phyloP scores from a whole-genome alignment of 2,329 filamentous ascomycete genomes.

The Geosmithia flava region DNA sequence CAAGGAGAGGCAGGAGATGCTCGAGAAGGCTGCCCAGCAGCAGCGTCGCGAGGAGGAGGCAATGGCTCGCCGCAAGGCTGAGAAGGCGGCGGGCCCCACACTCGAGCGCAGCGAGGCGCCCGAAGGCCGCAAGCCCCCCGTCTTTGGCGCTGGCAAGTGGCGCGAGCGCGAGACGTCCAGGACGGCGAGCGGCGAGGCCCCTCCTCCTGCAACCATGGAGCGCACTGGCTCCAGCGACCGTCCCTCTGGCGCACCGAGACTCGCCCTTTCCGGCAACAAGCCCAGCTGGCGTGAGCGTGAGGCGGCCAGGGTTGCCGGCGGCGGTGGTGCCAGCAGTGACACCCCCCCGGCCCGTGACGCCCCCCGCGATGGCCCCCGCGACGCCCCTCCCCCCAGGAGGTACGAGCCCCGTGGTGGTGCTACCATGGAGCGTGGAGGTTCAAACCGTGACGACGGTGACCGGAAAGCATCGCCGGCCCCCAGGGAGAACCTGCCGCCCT shows the following conservation, averaged over 20 bases:
- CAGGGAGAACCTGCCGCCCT: constrained; percentile 36
- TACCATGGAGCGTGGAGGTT: constrained; percentile 29
- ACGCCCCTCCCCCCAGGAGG: constrained; percentile 20
- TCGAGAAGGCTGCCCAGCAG: constrained; percentile 57
- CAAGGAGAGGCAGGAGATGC: constrained; percentile 53
- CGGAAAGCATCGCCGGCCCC: constrained; percentile 27
- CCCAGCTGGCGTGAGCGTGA: constrained; percentile 65
- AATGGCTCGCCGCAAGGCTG: constrained; percentile 58
- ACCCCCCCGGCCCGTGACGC: constrained; percentile 19
- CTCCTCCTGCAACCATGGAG: constrained; percentile 21
- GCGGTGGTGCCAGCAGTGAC: constrained; percentile 11
- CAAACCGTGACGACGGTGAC: constrained; percentile 27
- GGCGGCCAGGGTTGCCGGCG: constrained; percentile 30
- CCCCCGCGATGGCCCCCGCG: constrained; percentile 14
- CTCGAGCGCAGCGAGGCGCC: constrained; percentile 23
- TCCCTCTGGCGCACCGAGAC: constrained; percentile 35
- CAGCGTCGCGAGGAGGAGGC: constrained; percentile 81
- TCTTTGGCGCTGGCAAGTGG: constrained; percentile 27
- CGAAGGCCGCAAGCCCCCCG: constrained; percentile 18
- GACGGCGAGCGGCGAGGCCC: constrained; percentile 14
- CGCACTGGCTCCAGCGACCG: constrained; percentile 35
- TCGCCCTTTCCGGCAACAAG: constrained; percentile 49
- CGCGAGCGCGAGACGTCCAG: constrained; percentile 24
- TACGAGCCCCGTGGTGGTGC: constrained; percentile 23
- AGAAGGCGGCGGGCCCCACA: constrained; percentile 26